phyloP scores from a whole-genome alignment of 139 green algal genomes.

The Chlorella sp. region DNA sequence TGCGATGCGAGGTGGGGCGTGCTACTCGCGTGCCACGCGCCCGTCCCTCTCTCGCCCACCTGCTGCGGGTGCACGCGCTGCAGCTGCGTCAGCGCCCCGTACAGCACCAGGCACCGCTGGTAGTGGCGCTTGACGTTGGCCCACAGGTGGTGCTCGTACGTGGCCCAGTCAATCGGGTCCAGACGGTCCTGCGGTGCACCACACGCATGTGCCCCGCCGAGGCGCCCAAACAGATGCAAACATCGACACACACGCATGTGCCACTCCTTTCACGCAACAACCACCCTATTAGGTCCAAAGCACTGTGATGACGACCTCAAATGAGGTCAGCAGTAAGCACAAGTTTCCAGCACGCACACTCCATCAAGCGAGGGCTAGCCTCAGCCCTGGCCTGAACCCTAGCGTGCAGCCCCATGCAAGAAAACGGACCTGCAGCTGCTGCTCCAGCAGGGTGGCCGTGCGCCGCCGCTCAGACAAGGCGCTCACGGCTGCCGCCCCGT shows the following conservation, averaged over 20 bases:
- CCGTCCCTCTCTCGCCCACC: no score
- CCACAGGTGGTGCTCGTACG: conserved; percentile 92
- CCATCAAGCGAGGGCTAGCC: no score
- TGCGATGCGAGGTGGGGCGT: no score
- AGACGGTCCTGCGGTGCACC: conserved; percentile 63
- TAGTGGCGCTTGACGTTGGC: conserved; percentile 61
- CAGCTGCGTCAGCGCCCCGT: conserved; percentile 60
- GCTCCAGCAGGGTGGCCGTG: conserved; percentile 30
- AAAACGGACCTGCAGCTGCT: conserved; percentile 36
- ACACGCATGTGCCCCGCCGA: no score
- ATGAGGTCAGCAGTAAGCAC: not conserved
- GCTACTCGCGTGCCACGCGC: no score
- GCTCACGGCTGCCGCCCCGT: conserved; percentile 14
- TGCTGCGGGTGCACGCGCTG: conserved; percentile 30
- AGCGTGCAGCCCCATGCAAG: not conserved
- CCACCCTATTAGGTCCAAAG: not conserved
- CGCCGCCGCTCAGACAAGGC: conserved; percentile 28
- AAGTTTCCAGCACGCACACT: no score
- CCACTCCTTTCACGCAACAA: not conserved
- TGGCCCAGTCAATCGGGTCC: conserved; percentile 98
- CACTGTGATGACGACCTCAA: not conserved
- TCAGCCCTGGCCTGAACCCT: no score
- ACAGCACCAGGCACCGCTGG: conserved; percentile 57
- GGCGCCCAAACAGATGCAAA: no score
- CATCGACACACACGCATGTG: not conserved